A percentile compares a stretch with the other conserved stretches of the same genome.
phyloP scores from a whole-genome alignment of 2,329 filamentous ascomycete genomes.

The Colletotrichum spinosum region DNA sequence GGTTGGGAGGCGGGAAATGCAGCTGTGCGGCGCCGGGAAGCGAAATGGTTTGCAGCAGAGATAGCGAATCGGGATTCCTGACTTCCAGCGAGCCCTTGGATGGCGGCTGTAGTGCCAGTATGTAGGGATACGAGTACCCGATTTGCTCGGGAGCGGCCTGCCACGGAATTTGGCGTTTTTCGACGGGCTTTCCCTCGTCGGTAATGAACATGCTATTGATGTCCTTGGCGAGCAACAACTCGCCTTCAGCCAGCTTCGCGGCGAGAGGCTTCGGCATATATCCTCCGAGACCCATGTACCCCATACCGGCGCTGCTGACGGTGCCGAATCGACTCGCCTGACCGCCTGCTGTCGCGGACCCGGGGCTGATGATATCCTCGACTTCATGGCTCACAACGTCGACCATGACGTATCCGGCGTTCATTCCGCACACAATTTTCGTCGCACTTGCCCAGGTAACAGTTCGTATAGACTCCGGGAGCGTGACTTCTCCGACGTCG shows the following conservation, averaged over 20 bases:
- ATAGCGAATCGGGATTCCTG: slow-evolving; percentile 90
- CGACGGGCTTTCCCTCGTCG: slow-evolving; percentile 81
- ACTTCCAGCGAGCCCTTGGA: slow-evolving; percentile 89
- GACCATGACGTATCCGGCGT: slow-evolving; percentile 89
- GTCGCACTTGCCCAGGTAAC: slow-evolving; percentile 92
- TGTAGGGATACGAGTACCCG: slow-evolving; percentile 96
- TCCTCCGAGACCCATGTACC: slow-evolving; percentile 93
- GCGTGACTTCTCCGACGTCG: slow-evolving; percentile 79
- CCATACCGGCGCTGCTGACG: slow-evolving; percentile 88
- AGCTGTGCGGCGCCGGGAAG: slow-evolving; percentile 86
- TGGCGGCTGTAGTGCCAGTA: slow-evolving; percentile 85
- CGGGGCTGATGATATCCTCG: slow-evolving; percentile 83
- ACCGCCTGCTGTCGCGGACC: slow-evolving; percentile 70
- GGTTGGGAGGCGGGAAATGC: slow-evolving; percentile 91
- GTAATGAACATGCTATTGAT: slow-evolving; percentile 96
- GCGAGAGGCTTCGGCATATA: slow-evolving; percentile 93
- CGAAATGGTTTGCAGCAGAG: slow-evolving; percentile 85
- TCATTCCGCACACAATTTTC: slow-evolving; percentile 89
- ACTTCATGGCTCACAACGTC: slow-evolving; percentile 81
- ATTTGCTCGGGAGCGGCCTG: slow-evolving; percentile 86
- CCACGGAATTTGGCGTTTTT: slow-evolving; percentile 94
- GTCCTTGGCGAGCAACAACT: slow-evolving; percentile 96
- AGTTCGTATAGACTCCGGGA: slow-evolving; percentile 87
- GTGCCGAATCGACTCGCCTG: slow-evolving; percentile 84
- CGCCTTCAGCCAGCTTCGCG: slow-evolving; percentile 81